A percentile compares a stretch with the other conserved stretches of the same genome.
phyloP scores from a whole-genome alignment of 2,329 filamentous ascomycete genomes.

The Cercospora berteroae region DNA sequence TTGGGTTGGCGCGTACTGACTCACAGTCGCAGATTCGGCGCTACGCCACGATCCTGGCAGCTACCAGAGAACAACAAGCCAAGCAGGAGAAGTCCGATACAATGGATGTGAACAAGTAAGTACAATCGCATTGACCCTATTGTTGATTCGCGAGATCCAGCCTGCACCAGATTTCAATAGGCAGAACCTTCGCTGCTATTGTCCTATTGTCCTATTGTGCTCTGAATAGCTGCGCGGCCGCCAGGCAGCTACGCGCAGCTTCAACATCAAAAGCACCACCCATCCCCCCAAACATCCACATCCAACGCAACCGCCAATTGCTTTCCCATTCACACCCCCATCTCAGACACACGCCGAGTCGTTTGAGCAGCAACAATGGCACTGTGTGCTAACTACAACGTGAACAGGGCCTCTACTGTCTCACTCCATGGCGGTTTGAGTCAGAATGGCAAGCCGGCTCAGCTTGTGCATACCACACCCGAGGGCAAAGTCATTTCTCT shows the following conservation, averaged over 20 bases:
- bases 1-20: conserved; percentile 28
- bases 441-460: conserved; percentile 76
- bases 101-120: conserved; percentile 53
- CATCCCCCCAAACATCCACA: not conserved
- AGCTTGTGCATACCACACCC: conserved; percentile 73
- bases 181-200: conserved; percentile 9
- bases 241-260: conserved; percentile 1
- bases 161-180: not conserved
- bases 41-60: conserved; percentile 81
- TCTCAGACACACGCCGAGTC: conserved; percentile 6
- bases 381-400: conserved; percentile 12
- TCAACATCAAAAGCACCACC: not conserved
- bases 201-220: conserved; percentile 13
- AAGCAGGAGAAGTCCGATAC: conserved; percentile 54
- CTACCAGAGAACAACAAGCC: conserved; percentile 65
- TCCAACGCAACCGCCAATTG: not conserved
- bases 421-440: conserved; percentile 77
- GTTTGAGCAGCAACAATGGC: conserved; percentile 1
- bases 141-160: conserved; percentile 2
- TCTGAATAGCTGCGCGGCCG: not conserved
- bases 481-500: conserved; percentile 78
- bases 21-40: conserved; percentile 60
- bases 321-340: not conserved
- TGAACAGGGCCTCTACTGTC: conserved; percentile 65
- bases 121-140: conserved; percentile 18